Evolutionary conservation across 2,329 filamentous ascomycete species (phyloP).

Genomic region (Colletotrichum tabaci): DNA sequence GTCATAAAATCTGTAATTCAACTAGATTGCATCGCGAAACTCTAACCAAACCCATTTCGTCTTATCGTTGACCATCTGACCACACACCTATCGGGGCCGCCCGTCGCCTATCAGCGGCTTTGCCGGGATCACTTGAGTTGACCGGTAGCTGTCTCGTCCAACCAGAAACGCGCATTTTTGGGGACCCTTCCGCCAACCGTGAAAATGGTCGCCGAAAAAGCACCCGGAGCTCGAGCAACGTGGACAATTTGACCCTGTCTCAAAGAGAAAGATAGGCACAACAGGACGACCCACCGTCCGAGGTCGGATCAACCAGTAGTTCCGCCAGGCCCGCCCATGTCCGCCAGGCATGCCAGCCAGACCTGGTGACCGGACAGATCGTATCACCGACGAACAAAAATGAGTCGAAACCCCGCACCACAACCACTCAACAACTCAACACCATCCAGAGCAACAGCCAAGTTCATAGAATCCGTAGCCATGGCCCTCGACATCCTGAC

Average conservation of each 20-base stretch:
- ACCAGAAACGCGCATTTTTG: constrained; percentile 28
- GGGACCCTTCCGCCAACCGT: constrained; percentile 23
- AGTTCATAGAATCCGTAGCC: constrained; percentile 33
- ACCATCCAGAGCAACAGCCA: constrained; percentile 32
- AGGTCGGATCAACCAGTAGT: constrained; percentile 41
- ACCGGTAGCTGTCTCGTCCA: constrained; percentile 29
- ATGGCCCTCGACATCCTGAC: constrained; percentile 56
- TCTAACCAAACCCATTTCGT: constrained; percentile 21
- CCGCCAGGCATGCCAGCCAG: constrained; percentile 27
- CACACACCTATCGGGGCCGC: constrained; percentile 14
- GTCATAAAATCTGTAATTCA: neutral
- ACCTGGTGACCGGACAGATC: constrained; percentile 31
- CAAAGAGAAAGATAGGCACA: constrained; percentile 16
- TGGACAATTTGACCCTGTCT: constrained; percentile 29
- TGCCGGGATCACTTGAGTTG: constrained; percentile 30
- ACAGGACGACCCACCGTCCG: constrained; percentile 37
- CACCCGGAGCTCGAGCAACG: constrained; percentile 20
- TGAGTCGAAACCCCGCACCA: constrained; percentile 38
- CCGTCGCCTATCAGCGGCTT: constrained; percentile 42
- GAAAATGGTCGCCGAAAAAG: constrained; percentile 27
- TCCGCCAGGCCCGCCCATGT: constrained; percentile 40
- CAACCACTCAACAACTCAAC: constrained; percentile 8
- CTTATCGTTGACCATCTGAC: constrained; percentile 36
- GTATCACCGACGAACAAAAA: constrained; percentile 27
- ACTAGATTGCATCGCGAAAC: constrained; percentile 22